Evolutionary conservation across 2,329 filamentous ascomycete genomes (phyloP), one percentile per base, ranked within the genome.

Genomic region (Trichoderma sp.): DNA sequence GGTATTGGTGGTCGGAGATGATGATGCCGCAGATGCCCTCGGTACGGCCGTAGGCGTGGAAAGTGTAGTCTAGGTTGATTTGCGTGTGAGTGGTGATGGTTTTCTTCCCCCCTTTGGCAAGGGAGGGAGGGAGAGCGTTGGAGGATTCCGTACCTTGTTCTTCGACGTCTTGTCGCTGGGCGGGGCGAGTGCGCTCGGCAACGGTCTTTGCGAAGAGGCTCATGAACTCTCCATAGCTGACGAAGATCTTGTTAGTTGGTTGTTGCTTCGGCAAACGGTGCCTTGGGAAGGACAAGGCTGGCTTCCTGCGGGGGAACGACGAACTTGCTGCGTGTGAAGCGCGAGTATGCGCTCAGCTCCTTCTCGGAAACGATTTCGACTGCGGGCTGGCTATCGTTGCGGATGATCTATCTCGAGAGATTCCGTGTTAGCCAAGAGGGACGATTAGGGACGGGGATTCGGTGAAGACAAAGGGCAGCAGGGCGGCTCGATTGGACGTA

Each of bases 181-280:
- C 95, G n/a, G 93, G 90, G 76, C 88, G 88, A 76, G 95, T 98
- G 80, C 94, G 90, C 85, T 97, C 94, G 77, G 96, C 96, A 66
- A 98, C 93, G 21, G 93, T 96, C 85, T 94, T 94, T 84, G 91
- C 91, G 87, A 97, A 96, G 81, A 98, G 88, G 75, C 91, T 93
- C 92, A 97, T 94, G 88, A 97, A 91, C 79, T 89, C 87, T 82
- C 85, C 87, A 87, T 88, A 85, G 79, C 84, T 85, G 71, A 16
- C 1, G 56, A 63, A 9, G 1, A 27, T 35, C 45, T 41, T 27
- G 63, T 75, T 21, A 75, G 63, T n/a, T 16, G 45, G 63, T n/a
- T 18, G 45, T n/a, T 24, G n/a, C 6, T 65, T 35, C 4, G 33
- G 35, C 14, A 1, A 27, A 18, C 31, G 16, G 45, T 24, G 50